Evolutionary conservation across 495 filamentous ascomycete species (phyloP).

Genomic region (Neurospora sublineolata): DNA sequence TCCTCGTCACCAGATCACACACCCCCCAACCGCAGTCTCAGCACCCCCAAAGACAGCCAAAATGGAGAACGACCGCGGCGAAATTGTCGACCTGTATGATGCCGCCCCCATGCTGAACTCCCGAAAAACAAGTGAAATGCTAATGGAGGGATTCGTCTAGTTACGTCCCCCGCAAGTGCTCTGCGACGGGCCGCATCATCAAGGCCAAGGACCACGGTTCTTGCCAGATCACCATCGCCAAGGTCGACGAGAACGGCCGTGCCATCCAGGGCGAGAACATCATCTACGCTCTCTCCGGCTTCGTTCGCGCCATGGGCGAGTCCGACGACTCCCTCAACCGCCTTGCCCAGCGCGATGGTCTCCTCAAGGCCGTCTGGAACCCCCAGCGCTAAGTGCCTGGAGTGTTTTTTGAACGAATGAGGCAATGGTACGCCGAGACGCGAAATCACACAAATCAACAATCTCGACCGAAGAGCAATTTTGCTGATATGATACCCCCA

Average conservation of each 20-base stretch:
- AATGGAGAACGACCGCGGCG: constrained; percentile 49
- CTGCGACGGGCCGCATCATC: constrained; percentile 93
- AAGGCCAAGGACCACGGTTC: constrained; percentile 97
- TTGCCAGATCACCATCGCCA: constrained; percentile 81
- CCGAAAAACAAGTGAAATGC: background rate
- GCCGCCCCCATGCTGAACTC: constrained; percentile 16
- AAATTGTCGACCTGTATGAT: constrained; percentile 94
- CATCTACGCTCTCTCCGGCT: constrained; percentile 93
- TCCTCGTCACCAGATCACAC: constrained; percentile 17
- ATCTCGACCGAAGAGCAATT: constrained; percentile 6
- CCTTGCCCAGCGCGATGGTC: constrained; percentile 87
- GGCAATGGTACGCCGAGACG: constrained; percentile 15
- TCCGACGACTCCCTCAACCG: constrained; percentile 93
- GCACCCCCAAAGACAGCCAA: constrained; percentile 21
- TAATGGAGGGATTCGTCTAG: constrained; percentile 30
- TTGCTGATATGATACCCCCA: constrained; percentile 7
- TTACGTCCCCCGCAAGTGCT: constrained; percentile 98
- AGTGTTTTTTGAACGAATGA: constrained; percentile 4
- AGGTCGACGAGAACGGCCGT: constrained; percentile 95
- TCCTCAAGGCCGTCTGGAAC: constrained; percentile 93
- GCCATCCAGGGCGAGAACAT: constrained; percentile 91
- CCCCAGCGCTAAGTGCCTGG: constrained; percentile 51
- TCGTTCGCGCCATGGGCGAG: constrained; percentile 96
- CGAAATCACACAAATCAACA: background rate
- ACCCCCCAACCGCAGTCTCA: constrained; percentile 18